A percentile compares a stretch with the other conserved stretches of the same genome.
Conservation (phyloP, 2,329 filamentous ascomycete genomes). For the Dothideomycetidae sp. region DNA sequence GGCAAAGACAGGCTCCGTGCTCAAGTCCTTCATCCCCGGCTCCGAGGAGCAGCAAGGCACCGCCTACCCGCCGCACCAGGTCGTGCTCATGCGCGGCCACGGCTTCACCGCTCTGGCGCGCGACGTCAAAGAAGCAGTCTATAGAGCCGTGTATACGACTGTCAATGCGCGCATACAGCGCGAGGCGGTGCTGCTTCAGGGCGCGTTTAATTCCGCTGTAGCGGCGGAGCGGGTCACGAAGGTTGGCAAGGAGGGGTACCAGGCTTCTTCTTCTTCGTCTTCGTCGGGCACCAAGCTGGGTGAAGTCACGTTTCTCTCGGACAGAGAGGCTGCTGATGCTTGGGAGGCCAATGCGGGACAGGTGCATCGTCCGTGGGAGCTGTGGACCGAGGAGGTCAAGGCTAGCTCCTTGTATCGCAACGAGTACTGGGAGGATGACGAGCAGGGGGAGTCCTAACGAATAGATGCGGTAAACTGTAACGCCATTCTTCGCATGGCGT, state of each 20-base stretch:
- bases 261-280: constrained; percentile 28
- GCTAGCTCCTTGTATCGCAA: constrained; percentile 27
- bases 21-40: constrained; percentile 17
- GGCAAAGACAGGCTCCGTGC: constrained; percentile 17
- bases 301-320: constrained; percentile 28
- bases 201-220: constrained; percentile 26
- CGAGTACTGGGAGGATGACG: constrained; percentile 13
- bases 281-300: constrained; percentile 29
- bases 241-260: constrained; percentile 20
- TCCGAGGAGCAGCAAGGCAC: constrained; percentile 2
- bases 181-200: constrained; percentile 23
- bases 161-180: constrained; percentile 29
- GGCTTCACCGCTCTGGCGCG: constrained; percentile 31
- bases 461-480: too few species aligned
- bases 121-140: constrained; percentile 32
- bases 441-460: background rate
- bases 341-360: constrained; percentile 23
- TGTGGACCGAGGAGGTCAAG: constrained; percentile 31
- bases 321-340: constrained; percentile 28
- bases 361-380: constrained; percentile 27
- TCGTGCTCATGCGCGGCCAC: constrained; percentile 29
- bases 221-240: constrained; percentile 23
- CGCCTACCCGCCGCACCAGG: constrained; percentile 15
- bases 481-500: too few species aligned
- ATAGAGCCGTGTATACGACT: constrained; percentile 30